Base-by-base conservation (phyloP, 1,284 basidiomycete species). In the Heterobasidion parviporum region DNA sequence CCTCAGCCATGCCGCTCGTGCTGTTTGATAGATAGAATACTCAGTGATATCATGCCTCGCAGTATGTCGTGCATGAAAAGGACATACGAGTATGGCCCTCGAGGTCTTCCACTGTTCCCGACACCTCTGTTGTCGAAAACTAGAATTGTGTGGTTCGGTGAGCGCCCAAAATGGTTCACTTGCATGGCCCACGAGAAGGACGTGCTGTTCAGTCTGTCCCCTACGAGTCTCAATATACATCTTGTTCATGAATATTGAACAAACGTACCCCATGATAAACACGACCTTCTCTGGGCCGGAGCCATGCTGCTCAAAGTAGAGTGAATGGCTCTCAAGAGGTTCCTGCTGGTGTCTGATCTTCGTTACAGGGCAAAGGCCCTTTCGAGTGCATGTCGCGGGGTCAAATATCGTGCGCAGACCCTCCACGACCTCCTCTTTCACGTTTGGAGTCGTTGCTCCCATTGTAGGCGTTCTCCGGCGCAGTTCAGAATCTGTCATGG, bases 81-180 rank as follows among this genome's bases (percentile, higher is more conserved):
- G 14, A 68, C 72, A 49, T 57, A 78, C 76, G 74, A 68, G 68
- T 91, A 91, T 1, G 87, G 87, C 3, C 88, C 89, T 50, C 71
- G 68, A 0, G 92, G 90, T 18, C 81, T 75, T 18, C 79, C 82
- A 50, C 85, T 88, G 65, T 91, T 82, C 6, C 93, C 90, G 2
- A 91, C 91, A 1, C 93, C 93, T 41, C 92, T 79, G 65, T 96
- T 94, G 68, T 96, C 93, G 62, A 94, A 89, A 0, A 92, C 89
- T 2, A 95, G 74, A 7, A 83, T 73, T 0, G 83, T 82, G 58
- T 86, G 80, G 48, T 77, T 69, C 8, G 74, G 71, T 12, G 69
- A 64, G 20, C 72, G 67, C 12, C 72, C 74, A 60, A 89, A 87
- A 62, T 85, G 70, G 8, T 76, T 66, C 3, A 88, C 80, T 63